phyloP scores from a whole-genome alignment of 768 basidiomycete species.

The Pisolithus albus region DNA sequence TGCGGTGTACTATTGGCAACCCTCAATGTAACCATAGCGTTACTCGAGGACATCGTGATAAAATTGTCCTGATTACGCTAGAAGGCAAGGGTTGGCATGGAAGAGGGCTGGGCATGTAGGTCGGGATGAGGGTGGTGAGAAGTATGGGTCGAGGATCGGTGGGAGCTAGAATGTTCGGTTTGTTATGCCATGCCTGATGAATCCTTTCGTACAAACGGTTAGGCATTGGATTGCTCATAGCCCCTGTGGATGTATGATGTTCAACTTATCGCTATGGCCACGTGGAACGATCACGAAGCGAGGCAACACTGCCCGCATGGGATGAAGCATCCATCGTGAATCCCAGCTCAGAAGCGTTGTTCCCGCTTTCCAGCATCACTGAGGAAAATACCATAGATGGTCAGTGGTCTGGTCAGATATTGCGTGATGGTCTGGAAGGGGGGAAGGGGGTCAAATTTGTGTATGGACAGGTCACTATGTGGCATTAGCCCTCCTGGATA shows the following conservation, averaged over 20 bases:
- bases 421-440: slow-evolving; percentile 13
- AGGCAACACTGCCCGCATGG: slow-evolving; percentile 28
- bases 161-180: slow-evolving; percentile 19
- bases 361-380: neutral
- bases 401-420: slow-evolving; percentile 5
- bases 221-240: slow-evolving; percentile 30
- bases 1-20: too few species aligned
- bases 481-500: slow-evolving; percentile 15
- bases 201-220: slow-evolving; percentile 8
- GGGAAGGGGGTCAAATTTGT: slow-evolving; percentile 9
- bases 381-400: neutral
- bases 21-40: too few species aligned
- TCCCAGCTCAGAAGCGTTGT: neutral
- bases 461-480: slow-evolving; percentile 13
- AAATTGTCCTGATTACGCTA: too few species aligned
- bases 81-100: slow-evolving; percentile 2
- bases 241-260: neutral
- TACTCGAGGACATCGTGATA: too few species aligned
- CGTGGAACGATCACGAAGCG: slow-evolving; percentile 30
- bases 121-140: slow-evolving; percentile 10
- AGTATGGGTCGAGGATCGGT: slow-evolving; percentile 16
- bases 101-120: slow-evolving; percentile 12
- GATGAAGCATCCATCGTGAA: slow-evolving; percentile 3
- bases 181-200: slow-evolving; percentile 11
- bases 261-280: neutral